Percentiles rank a stretch among this genome's conserved stretches.
phyloP scores from a whole-genome alignment of 148 eudicot species.

The Cornus suecica region DNA sequence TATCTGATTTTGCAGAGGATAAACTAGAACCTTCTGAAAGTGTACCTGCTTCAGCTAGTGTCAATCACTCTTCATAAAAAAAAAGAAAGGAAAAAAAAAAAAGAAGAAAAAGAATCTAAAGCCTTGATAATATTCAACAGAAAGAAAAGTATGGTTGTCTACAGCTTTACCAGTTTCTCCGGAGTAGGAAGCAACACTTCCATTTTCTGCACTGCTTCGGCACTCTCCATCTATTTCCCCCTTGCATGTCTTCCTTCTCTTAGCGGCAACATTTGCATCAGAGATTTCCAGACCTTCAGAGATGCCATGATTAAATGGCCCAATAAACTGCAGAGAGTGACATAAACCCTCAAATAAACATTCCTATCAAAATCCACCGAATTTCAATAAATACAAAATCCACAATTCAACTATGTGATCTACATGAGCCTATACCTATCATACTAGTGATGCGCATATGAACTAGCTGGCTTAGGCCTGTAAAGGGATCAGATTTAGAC shows the following conservation, averaged over 20 bases:
- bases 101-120: neutral
- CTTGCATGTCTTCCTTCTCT: slow-evolving; percentile 48
- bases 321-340: slow-evolving; percentile 35
- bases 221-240: slow-evolving; percentile 32
- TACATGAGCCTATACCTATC: too few relatives aligned
- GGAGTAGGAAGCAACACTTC: slow-evolving; percentile 4
- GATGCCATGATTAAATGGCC: slow-evolving; percentile 16
- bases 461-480: too few relatives aligned
- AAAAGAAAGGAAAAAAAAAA: too few relatives aligned
- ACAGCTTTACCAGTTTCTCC: neutral
- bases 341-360: neutral
- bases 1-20: slow-evolving; percentile 25
- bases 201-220: slow-evolving; percentile 16
- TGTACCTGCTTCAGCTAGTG: slow-evolving; percentile 27
- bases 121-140: neutral
- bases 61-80: slow-evolving; percentile 13
- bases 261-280: slow-evolving; percentile 32
- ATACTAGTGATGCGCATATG: too few relatives aligned
- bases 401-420: neutral
- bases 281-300: slow-evolving; percentile 18
- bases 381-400: neutral
- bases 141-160: neutral
- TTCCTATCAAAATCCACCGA: neutral
- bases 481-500: too few relatives aligned
- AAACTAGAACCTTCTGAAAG: slow-evolving; percentile 29